Conservation (phyloP, 2,329 filamentous ascomycete genomes). For the Ascochyta rabiei region DNA sequence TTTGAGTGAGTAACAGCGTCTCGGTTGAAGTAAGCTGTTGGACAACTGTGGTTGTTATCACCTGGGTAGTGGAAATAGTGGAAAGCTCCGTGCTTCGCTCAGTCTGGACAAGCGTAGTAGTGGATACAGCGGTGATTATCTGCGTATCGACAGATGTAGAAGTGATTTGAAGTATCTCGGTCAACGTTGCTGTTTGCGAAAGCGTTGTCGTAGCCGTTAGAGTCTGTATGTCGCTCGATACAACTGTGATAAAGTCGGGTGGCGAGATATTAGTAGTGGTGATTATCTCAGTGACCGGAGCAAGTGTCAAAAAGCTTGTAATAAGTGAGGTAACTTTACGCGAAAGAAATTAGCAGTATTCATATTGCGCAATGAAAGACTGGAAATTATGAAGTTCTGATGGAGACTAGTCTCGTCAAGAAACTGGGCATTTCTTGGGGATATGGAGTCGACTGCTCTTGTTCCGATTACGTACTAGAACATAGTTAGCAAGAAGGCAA, state of each 20-base stretch:
- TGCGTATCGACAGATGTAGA: neutral
- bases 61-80: neutral
- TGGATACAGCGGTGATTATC: neutral
- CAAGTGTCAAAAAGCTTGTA: neutral
- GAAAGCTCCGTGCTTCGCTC: neutral
- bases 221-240: neutral
- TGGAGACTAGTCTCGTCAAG: no score
- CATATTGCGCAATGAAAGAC: neutral
- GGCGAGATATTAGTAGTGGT: neutral
- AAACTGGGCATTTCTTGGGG: no score
- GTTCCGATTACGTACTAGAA: neutral
- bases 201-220: neutral
- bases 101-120: neutral
- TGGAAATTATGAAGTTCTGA: no score
- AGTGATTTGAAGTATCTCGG: neutral
- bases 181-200: neutral
- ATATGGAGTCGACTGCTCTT: no score
- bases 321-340: neutral
- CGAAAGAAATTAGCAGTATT: neutral
- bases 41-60: neutral
- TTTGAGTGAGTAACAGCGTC: neutral
- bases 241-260: slow-evolving; percentile 1
- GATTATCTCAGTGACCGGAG: neutral
- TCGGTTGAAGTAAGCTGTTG: neutral
- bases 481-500: neutral